Evolutionary conservation across 805 yeast species (phyloP), one percentile per base, ranked within the genome.

Genomic region (Candida rishiriensis): DNA sequence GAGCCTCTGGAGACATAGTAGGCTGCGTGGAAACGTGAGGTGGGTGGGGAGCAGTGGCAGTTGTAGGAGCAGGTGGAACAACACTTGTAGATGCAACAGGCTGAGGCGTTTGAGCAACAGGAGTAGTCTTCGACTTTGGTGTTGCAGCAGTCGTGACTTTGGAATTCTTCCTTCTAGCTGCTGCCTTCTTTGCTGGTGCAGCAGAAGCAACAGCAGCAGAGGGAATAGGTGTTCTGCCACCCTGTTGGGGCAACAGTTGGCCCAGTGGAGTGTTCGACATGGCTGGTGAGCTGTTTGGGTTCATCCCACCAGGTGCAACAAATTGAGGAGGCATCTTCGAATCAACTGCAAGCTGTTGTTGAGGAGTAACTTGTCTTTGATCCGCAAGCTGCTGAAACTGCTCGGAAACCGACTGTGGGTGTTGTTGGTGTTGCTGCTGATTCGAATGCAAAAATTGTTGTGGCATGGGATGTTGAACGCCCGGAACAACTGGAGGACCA

Each of bases 1-100:
- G 70, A 17, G 54, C 54, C 48, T 62, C 65, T 8, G 62, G 59
- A 5, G 63, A 54, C 34, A 54, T 34, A 11, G 57, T 44, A 12
- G 52, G 38, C 14, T 33, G 42, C 12, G 42, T 32, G 17, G 39
- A 18, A n/a, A 39, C 14, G 10, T 39, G 30, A 7, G 42, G 41
- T 3, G 46, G 40, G 15, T 42, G 14, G 13, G 47, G 35, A 11
- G 38, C 44, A 29, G 47, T 39, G 10, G 48, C 29, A 3, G 49
- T 16, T 13, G 33, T 34, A 28, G 47, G 33, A 13, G 47, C 38
- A 8, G 49, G 33, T 13, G 33, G 33, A 30, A 30, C 34, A 3
- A 47, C n/a, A 13, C 43, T 39, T 14, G 49, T 38, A 17, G 51
- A 32, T 31, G 44, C 30, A 15, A 39, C 28, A 13, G 45, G 37